phyloP scores from a whole-genome alignment of 441 rosid genomes.

The Gossypium laxum region DNA sequence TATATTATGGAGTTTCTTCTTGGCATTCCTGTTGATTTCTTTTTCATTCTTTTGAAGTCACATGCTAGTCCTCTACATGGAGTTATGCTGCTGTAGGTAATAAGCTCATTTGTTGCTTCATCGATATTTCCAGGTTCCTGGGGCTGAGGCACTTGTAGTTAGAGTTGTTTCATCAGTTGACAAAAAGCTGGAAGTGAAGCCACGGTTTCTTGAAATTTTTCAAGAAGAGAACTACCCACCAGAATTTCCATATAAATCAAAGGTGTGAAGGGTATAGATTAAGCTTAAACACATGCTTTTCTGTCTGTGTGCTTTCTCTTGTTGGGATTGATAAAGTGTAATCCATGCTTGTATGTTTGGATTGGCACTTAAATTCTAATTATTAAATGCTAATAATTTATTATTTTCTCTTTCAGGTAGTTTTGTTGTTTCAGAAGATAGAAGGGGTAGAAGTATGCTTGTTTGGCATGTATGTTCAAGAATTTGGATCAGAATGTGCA shows the following conservation, averaged over 20 bases:
- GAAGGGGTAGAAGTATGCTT: slow-evolving; percentile 99
- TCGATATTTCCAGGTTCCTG: slow-evolving; percentile 54
- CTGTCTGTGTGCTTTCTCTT: neutral
- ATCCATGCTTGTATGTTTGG: neutral
- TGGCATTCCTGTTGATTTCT: neutral
- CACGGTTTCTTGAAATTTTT: slow-evolving; percentile 84
- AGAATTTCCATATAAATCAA: slow-evolving; percentile 91
- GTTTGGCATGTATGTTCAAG: slow-evolving; percentile 99
- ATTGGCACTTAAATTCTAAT: neutral
- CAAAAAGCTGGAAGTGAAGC: slow-evolving; percentile 95
- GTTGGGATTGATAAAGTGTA: neutral
- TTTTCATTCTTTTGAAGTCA: neutral
- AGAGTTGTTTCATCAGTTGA: slow-evolving; percentile 99
- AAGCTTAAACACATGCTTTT: slow-evolving; percentile 5
- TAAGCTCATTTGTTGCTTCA: slow-evolving; percentile 1
- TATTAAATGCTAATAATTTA: slow-evolving; percentile 3
- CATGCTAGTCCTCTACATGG: neutral
- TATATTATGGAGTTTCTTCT: too few relatives aligned
- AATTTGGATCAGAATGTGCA: slow-evolving; percentile 83
- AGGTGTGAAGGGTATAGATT: slow-evolving; percentile 39
- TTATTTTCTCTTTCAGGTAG: slow-evolving; percentile 49
- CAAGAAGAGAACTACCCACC: slow-evolving; percentile 82
- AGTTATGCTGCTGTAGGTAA: neutral
- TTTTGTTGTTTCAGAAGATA: slow-evolving; percentile 93
- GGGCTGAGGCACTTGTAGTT: slow-evolving; percentile 87